Percentiles rank a stretch among this genome's conserved stretches.
phyloP scores from a whole-genome alignment of 2,329 filamentous ascomycete species.

The Lasiodiplodia hormozganensis region DNA sequence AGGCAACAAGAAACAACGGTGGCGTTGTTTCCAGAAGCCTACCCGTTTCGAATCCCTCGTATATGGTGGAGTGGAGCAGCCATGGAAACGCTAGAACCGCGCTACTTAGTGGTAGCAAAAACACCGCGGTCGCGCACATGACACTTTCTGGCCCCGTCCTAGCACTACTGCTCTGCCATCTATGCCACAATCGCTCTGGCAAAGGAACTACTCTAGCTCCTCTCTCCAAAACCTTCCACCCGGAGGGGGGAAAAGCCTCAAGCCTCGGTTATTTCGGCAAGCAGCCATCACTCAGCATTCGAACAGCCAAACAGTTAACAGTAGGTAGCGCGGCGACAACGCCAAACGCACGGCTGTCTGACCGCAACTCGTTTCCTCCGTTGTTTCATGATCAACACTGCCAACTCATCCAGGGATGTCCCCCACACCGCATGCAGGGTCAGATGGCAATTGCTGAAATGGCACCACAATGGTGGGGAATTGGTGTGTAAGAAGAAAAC shows the following conservation, averaged over 20 bases:
- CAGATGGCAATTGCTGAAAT: background rate
- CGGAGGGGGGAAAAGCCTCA: background rate
- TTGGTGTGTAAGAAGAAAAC: background rate
- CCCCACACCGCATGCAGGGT: background rate
- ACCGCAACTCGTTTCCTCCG: background rate
- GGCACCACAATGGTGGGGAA: background rate
- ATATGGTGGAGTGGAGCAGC: background rate
- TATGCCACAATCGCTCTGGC: background rate
- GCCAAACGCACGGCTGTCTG: background rate
- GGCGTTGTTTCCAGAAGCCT: slow-evolving; percentile 8
- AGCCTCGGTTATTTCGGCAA: background rate
- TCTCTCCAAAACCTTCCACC: background rate
- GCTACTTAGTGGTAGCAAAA: background rate
- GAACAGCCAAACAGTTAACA: background rate
- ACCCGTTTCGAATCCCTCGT: slow-evolving; percentile 3
- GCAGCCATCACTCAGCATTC: background rate
- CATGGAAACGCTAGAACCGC: background rate
- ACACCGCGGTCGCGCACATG: background rate
- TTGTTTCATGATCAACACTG: background rate
- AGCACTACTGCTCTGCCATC: background rate
- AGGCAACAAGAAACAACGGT: background rate
- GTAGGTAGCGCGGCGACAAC: background rate
- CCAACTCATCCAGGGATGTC: background rate
- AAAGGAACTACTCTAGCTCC: background rate
- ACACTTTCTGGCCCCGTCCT: background rate